These are phyloP conservation scores for Russula sp. DNA, from an alignment of 768 basidiomycete genomes.

Conservation along the genomic window DNA sequence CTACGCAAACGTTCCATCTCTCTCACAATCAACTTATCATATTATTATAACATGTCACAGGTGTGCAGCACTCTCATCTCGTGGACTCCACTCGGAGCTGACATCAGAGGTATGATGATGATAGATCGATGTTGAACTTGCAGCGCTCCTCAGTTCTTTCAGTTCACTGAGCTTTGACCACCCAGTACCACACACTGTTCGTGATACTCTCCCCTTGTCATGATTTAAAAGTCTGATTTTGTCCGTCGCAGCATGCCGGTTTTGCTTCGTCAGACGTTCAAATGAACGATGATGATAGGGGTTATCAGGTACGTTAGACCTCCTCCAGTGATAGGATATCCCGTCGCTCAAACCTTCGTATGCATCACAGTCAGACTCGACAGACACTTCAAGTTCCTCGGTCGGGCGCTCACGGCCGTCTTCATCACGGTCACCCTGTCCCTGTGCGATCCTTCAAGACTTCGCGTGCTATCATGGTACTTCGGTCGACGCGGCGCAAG, in stretches of 20 bases:
- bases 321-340: too few species aligned
- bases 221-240: too few species aligned
- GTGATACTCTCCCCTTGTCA: background rate
- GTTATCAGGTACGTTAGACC: conserved; percentile 16
- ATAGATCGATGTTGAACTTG: conserved; percentile 26
- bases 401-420: background rate
- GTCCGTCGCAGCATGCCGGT: background rate
- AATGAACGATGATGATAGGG: conserved; percentile 20
- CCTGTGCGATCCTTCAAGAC: conserved; percentile 21
- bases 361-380: conserved; percentile 20
- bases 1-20: background rate
- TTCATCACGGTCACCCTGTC: background rate
- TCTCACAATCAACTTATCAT: background rate
- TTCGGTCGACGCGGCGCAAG: background rate
- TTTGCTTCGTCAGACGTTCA: conserved; percentile 1
- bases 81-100: background rate
- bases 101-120: background rate
- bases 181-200: conserved; percentile 4
- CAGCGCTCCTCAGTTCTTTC: conserved; percentile 16
- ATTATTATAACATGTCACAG: conserved; percentile 17
- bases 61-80: background rate
- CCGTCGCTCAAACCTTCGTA: background rate
- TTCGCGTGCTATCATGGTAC: conserved; percentile 15
- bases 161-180: conserved; percentile 19
- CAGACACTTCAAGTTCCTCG: conserved; percentile 8